These are phyloP conservation scores for Daldinia caldariorum DNA, from an alignment of 495 filamentous ascomycete genomes.

Conservation along the genomic window DNA sequence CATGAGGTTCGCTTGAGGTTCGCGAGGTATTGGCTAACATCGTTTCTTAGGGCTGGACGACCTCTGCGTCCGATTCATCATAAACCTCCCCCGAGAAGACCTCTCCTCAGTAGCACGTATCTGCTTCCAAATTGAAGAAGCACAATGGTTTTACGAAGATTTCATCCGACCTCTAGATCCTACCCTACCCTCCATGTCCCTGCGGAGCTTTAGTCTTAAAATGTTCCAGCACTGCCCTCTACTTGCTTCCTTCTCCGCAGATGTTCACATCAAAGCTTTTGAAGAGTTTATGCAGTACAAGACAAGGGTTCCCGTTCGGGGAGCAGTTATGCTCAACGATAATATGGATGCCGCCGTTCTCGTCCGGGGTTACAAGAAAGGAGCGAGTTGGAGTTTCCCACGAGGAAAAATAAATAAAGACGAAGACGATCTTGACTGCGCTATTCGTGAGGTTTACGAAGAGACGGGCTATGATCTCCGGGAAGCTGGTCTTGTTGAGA, in stretches of 20 bases:
- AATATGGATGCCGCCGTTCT: conserved; percentile 90
- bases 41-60: conserved; percentile 84
- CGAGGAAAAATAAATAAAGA: conserved; percentile 97
- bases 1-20: no score
- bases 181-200: conserved; percentile 79
- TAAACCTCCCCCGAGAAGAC: conserved; percentile 92
- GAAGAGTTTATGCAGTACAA: conserved; percentile 93
- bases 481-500: conserved; percentile 74
- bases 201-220: conserved; percentile 82
- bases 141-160: conserved; percentile 99
- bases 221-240: conserved; percentile 95
- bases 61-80: conserved; percentile 92
- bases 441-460: conserved; percentile 91
- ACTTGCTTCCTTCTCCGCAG: conserved; percentile 78
- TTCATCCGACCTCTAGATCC: conserved; percentile 94
- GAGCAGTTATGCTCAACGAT: conserved; percentile 90
- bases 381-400: conserved; percentile 95
- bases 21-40: conserved; percentile 41
- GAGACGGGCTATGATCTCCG: conserved; percentile 91
- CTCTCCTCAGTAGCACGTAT: conserved; percentile 89
- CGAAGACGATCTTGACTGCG: conserved; percentile 91
- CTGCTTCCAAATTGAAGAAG: conserved; percentile 98
- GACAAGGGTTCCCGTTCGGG: conserved; percentile 89
- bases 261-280: conserved; percentile 81
- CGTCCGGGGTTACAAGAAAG: conserved; percentile 98